These are phyloP conservation scores for Tagetes patula DNA, from an alignment of 129 eudicot genomes.

Conservation along the genomic window DNA sequence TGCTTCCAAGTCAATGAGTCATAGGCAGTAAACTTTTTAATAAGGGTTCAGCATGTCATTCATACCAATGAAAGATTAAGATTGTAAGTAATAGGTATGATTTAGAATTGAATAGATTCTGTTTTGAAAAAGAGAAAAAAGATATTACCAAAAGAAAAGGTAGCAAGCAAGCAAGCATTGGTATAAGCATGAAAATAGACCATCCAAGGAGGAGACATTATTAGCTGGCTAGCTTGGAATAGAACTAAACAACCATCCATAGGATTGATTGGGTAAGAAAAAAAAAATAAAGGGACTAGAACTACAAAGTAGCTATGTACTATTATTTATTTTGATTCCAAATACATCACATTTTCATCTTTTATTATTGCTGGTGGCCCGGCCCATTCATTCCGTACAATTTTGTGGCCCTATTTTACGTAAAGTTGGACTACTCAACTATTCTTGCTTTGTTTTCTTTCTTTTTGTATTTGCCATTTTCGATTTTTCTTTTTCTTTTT, in stretches of 20 bases:
- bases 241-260: constrained; percentile 25
- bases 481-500: background rate
- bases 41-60: no score
- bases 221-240: constrained; percentile 46
- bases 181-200: constrained; percentile 41
- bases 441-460: constrained; percentile 35
- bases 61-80: no score
- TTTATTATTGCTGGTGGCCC: constrained; percentile 44
- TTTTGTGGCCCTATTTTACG: constrained; percentile 35
- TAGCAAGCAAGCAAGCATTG: background rate
- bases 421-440: constrained; percentile 38
- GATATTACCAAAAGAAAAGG: constrained; percentile 31
- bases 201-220: constrained; percentile 37
- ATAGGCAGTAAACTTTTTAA: no score
- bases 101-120: constrained; percentile 8
- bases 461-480: constrained; percentile 40
- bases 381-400: constrained; percentile 28
- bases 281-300: constrained; percentile 23
- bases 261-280: background rate
- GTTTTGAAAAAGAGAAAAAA: constrained; percentile 14
- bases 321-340: constrained; percentile 44
- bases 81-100: background rate
- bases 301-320: constrained; percentile 24
- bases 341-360: constrained; percentile 44
- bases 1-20: no score